Percentiles rank a stretch among this genome's conserved stretches.
These are phyloP conservation scores for Jasminum sambac DNA, from an alignment of 257 asterid species.

Conservation along the genomic window DNA sequence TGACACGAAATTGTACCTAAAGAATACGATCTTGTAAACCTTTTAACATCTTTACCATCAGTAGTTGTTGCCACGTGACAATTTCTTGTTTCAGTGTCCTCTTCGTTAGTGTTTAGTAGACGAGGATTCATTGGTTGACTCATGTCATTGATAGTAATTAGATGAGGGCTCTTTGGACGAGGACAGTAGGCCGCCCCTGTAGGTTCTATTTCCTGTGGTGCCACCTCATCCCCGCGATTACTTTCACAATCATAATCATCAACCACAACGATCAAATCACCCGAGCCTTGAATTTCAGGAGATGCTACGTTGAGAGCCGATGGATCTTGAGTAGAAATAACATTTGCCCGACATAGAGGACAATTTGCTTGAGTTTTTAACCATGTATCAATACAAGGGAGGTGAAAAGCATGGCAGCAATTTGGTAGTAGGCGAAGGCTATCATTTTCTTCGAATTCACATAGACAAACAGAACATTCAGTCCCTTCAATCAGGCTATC, in stretches of 20 bases:
- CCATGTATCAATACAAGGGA: slow-evolving; percentile 83
- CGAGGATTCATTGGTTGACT: too few relatives aligned
- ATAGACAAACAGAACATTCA: slow-evolving; percentile 79
- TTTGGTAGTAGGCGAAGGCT: slow-evolving; percentile 68
- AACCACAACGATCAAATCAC: slow-evolving; percentile 52
- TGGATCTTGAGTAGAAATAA: slow-evolving; percentile 26
- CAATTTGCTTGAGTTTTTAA: slow-evolving; percentile 73
- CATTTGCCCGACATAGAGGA: slow-evolving; percentile 72
- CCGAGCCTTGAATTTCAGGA: slow-evolving; percentile 37
- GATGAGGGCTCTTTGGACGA: slow-evolving; percentile 6
- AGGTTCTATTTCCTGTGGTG: too few relatives aligned
- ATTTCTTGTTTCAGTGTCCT: slow-evolving; percentile 16
- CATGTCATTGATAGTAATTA: too few relatives aligned
- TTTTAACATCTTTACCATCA: slow-evolving; percentile 28
- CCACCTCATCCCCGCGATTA: slow-evolving; percentile 23
- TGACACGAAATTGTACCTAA: slow-evolving; percentile 39
- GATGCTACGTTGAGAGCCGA: slow-evolving; percentile 31
- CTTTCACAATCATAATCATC: slow-evolving; percentile 48
- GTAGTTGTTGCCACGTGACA: neutral
- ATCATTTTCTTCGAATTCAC: slow-evolving; percentile 73
- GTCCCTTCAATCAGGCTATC: slow-evolving; percentile 72
- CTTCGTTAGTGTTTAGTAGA: neutral
- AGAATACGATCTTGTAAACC: slow-evolving; percentile 45
- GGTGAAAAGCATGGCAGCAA: slow-evolving; percentile 88
- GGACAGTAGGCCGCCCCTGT: slow-evolving; percentile 26